A percentile compares a stretch with the other conserved stretches of the same genome.
Conservation (phyloP, 2,329 filamentous ascomycete genomes). For the Aspergillus terreus region DNA sequence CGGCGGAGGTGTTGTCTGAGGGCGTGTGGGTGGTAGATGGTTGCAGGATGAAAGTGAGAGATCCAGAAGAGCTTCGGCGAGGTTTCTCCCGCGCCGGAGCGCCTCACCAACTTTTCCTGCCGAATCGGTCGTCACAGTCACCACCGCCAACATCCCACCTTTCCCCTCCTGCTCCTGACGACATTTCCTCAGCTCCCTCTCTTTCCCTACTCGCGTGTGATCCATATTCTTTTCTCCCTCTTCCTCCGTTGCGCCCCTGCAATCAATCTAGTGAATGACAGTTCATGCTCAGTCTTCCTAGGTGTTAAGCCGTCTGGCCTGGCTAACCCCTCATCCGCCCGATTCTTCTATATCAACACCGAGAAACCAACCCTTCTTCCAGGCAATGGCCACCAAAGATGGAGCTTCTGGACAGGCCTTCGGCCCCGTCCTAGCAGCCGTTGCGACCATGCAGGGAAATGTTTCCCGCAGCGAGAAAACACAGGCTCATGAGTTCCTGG, state of each 20-base stretch:
- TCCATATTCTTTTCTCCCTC: background rate
- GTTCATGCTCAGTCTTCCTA: slow-evolving; percentile 19
- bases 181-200: background rate
- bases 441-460: slow-evolving; percentile 85
- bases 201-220: slow-evolving; percentile 3
- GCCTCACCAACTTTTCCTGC: slow-evolving; percentile 30
- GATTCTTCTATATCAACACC: slow-evolving; percentile 8
- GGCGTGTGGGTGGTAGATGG: slow-evolving; percentile 2
- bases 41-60: slow-evolving; percentile 8
- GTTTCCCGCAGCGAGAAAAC: slow-evolving; percentile 78
- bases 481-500: slow-evolving; percentile 85
- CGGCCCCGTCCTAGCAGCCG: slow-evolving; percentile 78
- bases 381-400: slow-evolving; percentile 64
- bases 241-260: slow-evolving; percentile 4
- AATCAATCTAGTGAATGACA: slow-evolving; percentile 17
- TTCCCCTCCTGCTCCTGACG: background rate
- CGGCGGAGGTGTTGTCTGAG: background rate
- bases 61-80: slow-evolving; percentile 10
- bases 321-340: slow-evolving; percentile 22
- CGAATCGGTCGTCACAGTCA: slow-evolving; percentile 20
- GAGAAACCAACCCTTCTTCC: slow-evolving; percentile 21
- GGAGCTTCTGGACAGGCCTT: slow-evolving; percentile 65
- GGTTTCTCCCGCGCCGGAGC: slow-evolving; percentile 15
- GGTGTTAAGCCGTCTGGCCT: slow-evolving; percentile 23
- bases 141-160: slow-evolving; percentile 22